Percentiles rank a stretch among this genome's conserved stretches.
These are phyloP conservation scores for Lactifluus hygrophoroides DNA, from an alignment of 768 basidiomycete species.

Conservation along the genomic window DNA sequence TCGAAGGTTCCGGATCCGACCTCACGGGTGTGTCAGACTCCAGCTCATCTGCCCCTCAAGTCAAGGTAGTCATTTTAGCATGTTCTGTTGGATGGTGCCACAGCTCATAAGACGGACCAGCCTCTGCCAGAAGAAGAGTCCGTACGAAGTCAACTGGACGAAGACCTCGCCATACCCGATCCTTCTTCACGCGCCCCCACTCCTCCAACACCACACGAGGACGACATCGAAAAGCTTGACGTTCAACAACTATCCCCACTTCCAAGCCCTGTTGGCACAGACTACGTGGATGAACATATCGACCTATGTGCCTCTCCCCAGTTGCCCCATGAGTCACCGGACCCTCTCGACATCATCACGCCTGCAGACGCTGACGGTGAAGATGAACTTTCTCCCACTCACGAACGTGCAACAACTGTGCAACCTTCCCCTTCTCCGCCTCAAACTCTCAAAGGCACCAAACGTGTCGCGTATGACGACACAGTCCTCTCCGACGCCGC, in stretches of 20 bases:
- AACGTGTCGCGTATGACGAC: not conserved
- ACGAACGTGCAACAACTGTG: not conserved
- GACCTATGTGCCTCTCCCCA: not conserved
- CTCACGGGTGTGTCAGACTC: slow-evolving; percentile 11
- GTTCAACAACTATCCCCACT: slow-evolving; percentile 1
- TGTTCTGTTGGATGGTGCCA: not conserved
- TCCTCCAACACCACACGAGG: not conserved
- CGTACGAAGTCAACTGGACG: slow-evolving; percentile 7
- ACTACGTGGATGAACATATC: slow-evolving; percentile 1
- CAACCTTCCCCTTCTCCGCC: not conserved
- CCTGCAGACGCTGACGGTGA: slow-evolving; percentile 2
- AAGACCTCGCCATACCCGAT: slow-evolving; percentile 1
- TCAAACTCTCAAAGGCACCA: not conserved
- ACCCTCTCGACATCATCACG: slow-evolving; percentile 13
- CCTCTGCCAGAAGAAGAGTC: slow-evolving; percentile 8
- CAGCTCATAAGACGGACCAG: not conserved
- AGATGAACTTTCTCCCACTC: not conserved
- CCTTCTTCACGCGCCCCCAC: not conserved
- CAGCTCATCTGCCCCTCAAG: slow-evolving; percentile 4
- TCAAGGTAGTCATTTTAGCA: slow-evolving; percentile 2
- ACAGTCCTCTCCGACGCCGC: not conserved
- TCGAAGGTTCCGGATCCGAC: slow-evolving; percentile 9
- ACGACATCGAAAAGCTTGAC: not conserved
- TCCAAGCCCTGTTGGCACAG: slow-evolving; percentile 3
- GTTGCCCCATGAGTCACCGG: not conserved